A percentile compares a stretch with the other conserved stretches of the same genome.
Evolutionary conservation across 2,329 filamentous ascomycete species (phyloP).

Genomic region (Dissoconium aciculare): DNA sequence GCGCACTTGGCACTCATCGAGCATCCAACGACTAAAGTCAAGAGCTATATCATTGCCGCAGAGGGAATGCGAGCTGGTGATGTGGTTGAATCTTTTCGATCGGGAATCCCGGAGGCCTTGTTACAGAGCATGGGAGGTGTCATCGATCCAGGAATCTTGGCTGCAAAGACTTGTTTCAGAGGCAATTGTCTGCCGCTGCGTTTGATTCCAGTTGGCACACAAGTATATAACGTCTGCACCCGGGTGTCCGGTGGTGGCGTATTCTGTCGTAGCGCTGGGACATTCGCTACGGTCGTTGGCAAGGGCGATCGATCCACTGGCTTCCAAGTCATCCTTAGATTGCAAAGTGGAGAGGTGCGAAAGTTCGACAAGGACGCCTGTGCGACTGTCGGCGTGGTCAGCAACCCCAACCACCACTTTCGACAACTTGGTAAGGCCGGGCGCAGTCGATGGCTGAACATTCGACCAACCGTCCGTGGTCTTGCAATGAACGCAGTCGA

Average conservation of each 20-base stretch:
- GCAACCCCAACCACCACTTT: conserved; percentile 86
- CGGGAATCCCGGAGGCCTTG: conserved; percentile 75
- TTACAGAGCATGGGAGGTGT: conserved; percentile 83
- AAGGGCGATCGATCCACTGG: conserved; percentile 66
- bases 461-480: conserved; percentile 89
- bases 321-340: conserved; percentile 65
- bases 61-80: conserved; percentile 90
- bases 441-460: conserved; percentile 82
- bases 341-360: conserved; percentile 87
- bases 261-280: conserved; percentile 89
- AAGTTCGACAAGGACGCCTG: conserved; percentile 84
- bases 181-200: conserved; percentile 92
- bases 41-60: conserved; percentile 88
- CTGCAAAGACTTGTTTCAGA: conserved; percentile 81
- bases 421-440: conserved; percentile 88
- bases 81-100: conserved; percentile 76
- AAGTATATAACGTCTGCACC: conserved; percentile 78
- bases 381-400: conserved; percentile 84
- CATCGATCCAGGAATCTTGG: conserved; percentile 88
- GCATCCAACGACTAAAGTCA: conserved; percentile 54
- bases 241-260: conserved; percentile 59
- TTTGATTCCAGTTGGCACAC: conserved; percentile 90
- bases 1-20: conserved; percentile 84
- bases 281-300: conserved; percentile 72
- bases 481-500: conserved; percentile 98